Evolutionary conservation across 176 grass and related monocot genomes (phyloP).

Genomic region (Phoenix roebelenii): DNA sequence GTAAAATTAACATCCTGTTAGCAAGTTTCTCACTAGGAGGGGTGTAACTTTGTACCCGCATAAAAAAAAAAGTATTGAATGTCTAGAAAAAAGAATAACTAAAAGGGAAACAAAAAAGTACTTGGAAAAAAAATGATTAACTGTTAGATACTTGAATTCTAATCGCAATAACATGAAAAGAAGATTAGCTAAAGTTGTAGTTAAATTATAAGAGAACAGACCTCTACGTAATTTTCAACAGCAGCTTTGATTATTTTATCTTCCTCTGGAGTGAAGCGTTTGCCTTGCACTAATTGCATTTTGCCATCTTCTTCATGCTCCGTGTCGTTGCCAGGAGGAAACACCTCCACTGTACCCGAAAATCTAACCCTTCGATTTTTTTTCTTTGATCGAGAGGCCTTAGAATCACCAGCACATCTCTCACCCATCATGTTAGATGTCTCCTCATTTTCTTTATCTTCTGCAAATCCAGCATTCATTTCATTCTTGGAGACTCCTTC

Average conservation of each 20-base stretch:
- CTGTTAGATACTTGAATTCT: too few species aligned
- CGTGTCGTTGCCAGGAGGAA: conserved; percentile 18
- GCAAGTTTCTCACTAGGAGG: too few species aligned
- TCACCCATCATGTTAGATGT: conserved; percentile 1
- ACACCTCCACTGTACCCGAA: conserved; percentile 45
- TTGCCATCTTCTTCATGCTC: conserved; percentile 2
- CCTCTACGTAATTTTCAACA: conserved; percentile 42
- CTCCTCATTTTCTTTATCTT: neutral
- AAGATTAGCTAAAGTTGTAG: neutral
- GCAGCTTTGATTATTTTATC: conserved; percentile 36
- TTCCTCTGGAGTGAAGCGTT: conserved; percentile 54
- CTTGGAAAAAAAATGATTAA: too few species aligned
- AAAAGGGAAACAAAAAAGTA: too few species aligned
- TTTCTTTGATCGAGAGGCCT: conserved; percentile 13
- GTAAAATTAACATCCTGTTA: too few species aligned
- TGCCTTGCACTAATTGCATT: conserved; percentile 32
- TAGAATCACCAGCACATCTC: neutral
- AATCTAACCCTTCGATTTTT: conserved; percentile 49
- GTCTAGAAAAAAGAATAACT: too few species aligned
- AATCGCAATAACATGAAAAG: too few species aligned
- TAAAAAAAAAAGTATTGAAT: too few species aligned
- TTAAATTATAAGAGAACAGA: conserved; percentile 17
- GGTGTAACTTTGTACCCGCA: too few species aligned
- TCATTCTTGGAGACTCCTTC: neutral
- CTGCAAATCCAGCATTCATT: neutral